These are phyloP conservation scores for Acanthamoeba healyi DNA, from an alignment of 208 protist genomes.

Conservation along the genomic window DNA sequence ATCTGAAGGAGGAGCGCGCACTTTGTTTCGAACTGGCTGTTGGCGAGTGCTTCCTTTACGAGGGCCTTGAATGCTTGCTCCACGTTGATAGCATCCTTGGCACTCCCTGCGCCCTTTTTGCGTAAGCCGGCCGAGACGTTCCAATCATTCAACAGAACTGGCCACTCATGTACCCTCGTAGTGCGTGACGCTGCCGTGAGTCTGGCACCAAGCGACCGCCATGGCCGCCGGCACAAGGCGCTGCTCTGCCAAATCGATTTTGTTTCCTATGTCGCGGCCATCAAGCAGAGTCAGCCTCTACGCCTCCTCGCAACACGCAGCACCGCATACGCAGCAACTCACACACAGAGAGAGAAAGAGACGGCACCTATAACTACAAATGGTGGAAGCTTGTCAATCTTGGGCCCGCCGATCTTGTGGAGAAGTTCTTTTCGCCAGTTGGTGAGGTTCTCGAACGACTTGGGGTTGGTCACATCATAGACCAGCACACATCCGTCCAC, in stretches of 20 bases:
- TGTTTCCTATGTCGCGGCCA: no score
- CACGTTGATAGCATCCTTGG: slow-evolving; percentile 55
- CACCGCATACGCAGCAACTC: no score
- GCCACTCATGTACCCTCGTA: not conserved
- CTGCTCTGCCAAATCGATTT: slow-evolving; percentile 80
- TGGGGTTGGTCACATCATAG: slow-evolving; percentile 83
- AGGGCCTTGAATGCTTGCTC: slow-evolving; percentile 9
- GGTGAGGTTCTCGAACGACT: slow-evolving; percentile 81
- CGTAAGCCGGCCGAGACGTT: not conserved
- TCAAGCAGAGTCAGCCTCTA: no score
- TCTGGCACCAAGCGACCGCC: slow-evolving; percentile 5
- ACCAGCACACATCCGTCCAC: slow-evolving; percentile 85
- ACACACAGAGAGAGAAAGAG: no score
- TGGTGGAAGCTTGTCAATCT: slow-evolving; percentile 82
- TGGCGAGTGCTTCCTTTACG: not conserved
- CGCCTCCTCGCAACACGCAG: no score
- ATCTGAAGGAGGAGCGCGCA: no score
- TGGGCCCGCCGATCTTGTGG: not conserved
- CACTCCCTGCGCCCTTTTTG: not conserved
- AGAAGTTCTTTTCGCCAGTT: slow-evolving; percentile 82
- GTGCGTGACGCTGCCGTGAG: not conserved
- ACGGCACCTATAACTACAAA: slow-evolving; percentile 75
- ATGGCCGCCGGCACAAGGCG: not conserved
- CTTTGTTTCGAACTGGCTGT: not conserved
- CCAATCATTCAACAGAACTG: not conserved